A percentile compares a stretch with the other conserved stretches of the same genome.
phyloP scores from a whole-genome alignment of 2,329 filamentous ascomycete species.

The Tolypocladium ophioglossoides region DNA sequence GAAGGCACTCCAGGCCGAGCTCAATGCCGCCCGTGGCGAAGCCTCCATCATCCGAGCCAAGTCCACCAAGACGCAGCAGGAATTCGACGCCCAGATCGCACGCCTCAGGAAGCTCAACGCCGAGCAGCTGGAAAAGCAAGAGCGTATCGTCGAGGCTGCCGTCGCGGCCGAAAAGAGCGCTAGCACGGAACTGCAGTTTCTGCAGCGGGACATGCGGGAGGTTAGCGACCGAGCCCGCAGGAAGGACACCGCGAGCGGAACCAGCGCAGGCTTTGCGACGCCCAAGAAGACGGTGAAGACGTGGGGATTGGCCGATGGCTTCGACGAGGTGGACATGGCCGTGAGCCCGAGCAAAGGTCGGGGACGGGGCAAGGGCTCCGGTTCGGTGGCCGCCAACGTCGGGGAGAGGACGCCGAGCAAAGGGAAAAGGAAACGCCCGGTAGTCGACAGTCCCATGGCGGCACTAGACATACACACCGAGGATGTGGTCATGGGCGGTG shows the following conservation, averaged over 20 bases:
- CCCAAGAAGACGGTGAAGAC: conserved; percentile 48
- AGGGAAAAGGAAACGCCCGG: conserved; percentile 58
- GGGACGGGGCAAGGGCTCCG: conserved; percentile 26
- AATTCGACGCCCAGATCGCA: conserved; percentile 52
- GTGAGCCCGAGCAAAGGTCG: conserved; percentile 42
- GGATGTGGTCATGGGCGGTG: conserved; percentile 26
- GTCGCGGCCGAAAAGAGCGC: conserved; percentile 53
- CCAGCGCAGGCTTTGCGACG: conserved; percentile 30
- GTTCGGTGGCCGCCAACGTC: conserved; percentile 32
- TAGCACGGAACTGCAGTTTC: conserved; percentile 61
- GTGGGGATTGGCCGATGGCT: conserved; percentile 60
- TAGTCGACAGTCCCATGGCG: conserved; percentile 55
- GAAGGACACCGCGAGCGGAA: conserved; percentile 25
- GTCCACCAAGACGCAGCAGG: conserved; percentile 47
- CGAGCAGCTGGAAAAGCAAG: conserved; percentile 53
- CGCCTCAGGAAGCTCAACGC: conserved; percentile 51
- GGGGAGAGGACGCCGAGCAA: conserved; percentile 52
- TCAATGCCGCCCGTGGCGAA: conserved; percentile 58
- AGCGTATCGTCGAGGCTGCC: conserved; percentile 53
- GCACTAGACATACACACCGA: conserved; percentile 43
- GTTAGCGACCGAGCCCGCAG: conserved; percentile 37
- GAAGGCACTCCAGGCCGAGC: conserved; percentile 41
- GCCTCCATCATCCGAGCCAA: conserved; percentile 66
- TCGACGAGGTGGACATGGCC: conserved; percentile 55
- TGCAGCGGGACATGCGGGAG: conserved; percentile 60